A percentile compares a stretch with the other conserved stretches of the same genome.
phyloP scores from a whole-genome alignment of 1,284 basidiomycete species.

The Cryptococcus deneoformans region DNA sequence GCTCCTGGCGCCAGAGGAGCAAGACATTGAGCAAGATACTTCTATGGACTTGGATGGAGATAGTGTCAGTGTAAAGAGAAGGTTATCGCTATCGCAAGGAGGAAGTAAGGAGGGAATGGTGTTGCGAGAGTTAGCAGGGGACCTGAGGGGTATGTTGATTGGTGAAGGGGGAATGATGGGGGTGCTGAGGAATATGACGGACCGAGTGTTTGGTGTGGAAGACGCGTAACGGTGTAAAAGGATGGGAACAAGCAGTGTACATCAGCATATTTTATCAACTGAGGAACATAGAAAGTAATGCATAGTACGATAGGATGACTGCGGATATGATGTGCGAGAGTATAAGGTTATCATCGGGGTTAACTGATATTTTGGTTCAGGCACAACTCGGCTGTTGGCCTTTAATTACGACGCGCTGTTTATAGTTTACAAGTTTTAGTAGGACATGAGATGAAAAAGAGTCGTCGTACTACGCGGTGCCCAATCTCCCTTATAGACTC shows the following conservation, averaged over 20 bases:
- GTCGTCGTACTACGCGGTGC: not conserved
- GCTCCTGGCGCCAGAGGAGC: slow-evolving; percentile 4
- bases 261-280: no score
- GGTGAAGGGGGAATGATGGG: slow-evolving; percentile 14
- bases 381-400: no score
- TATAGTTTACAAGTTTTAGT: not conserved
- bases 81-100: slow-evolving; percentile 16
- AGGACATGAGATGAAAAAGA: not conserved
- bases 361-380: no score
- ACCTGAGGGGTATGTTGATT: slow-evolving; percentile 61
- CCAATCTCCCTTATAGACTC: not conserved
- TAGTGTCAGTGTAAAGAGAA: slow-evolving; percentile 26
- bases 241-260: not conserved
- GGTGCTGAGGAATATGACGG: slow-evolving; percentile 11
- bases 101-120: slow-evolving; percentile 62
- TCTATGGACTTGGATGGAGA: slow-evolving; percentile 36
- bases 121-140: slow-evolving; percentile 71
- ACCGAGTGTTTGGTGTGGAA: slow-evolving; percentile 15
- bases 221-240: no score
- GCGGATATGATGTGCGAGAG: no score
- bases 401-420: no score
- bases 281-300: no score
- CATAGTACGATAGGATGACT: no score
- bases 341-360: no score
- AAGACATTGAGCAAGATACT: slow-evolving; percentile 1